Evolutionary conservation across 257 asterid species (phyloP).

Genomic region (Anisodus acutangulus): DNA sequence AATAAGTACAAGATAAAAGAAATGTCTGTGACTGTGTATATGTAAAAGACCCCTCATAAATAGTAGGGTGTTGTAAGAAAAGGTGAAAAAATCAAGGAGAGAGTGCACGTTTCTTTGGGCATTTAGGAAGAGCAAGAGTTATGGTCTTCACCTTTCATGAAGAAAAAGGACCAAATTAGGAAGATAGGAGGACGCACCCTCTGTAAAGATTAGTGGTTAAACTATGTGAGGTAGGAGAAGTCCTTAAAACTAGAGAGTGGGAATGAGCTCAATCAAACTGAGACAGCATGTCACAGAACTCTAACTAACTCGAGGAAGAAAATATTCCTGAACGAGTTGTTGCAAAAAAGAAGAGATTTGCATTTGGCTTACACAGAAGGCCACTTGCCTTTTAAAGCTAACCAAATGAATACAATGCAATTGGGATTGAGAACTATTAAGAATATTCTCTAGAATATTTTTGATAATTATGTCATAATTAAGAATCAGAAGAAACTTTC

Average conservation of each 20-base stretch:
- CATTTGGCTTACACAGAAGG: neutral
- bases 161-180: neutral
- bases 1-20: too few relatives aligned
- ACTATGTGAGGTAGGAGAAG: neutral
- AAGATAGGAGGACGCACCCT: neutral
- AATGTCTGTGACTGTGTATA: neutral
- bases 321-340: neutral
- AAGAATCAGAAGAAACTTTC: neutral
- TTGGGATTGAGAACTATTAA: neutral
- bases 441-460: neutral
- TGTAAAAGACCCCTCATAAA: neutral
- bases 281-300: neutral
- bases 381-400: neutral
- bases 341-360: constrained; percentile 1
- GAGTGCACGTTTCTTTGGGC: neutral
- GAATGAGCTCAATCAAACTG: neutral
- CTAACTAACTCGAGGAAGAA: neutral
- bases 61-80: neutral
- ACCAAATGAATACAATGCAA: neutral
- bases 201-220: neutral
- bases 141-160: neutral
- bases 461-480: neutral
- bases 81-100: neutral
- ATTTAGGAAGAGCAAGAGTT: neutral
- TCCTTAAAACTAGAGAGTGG: neutral